phyloP scores from a whole-genome alignment of 2,329 filamentous ascomycete species.

The Phaeosphaeriaceae sp. region DNA sequence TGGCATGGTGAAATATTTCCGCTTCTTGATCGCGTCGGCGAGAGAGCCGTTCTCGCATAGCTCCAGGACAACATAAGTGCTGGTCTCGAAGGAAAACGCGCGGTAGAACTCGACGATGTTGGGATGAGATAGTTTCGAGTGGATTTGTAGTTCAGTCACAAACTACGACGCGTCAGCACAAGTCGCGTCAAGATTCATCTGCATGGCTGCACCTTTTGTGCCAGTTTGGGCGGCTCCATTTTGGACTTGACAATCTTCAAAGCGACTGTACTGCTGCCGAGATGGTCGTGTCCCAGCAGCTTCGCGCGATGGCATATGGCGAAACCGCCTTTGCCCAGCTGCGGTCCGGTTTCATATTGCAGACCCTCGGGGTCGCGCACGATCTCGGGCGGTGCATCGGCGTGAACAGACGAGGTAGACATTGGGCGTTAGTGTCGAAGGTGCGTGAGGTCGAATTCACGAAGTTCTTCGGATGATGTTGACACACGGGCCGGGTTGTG shows the following conservation, averaged over 20 bases:
- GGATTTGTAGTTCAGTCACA: constrained; percentile 88
- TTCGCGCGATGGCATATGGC: constrained; percentile 81
- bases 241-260: constrained; percentile 84
- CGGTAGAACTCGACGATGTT: constrained; percentile 96
- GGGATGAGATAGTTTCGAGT: constrained; percentile 95
- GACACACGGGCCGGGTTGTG: constrained; percentile 11
- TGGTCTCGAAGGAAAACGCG: constrained; percentile 87
- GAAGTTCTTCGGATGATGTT: constrained; percentile 19
- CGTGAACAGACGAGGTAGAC: constrained; percentile 57
- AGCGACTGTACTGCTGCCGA: constrained; percentile 72
- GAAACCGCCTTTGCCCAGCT: constrained; percentile 82
- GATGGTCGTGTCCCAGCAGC: constrained; percentile 60
- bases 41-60: constrained; percentile 94
- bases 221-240: constrained; percentile 80
- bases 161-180: constrained; percentile 58
- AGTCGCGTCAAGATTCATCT: not conserved
- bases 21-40: constrained; percentile 95
- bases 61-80: constrained; percentile 93
- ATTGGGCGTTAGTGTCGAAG: constrained; percentile 38
- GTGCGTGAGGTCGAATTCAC: constrained; percentile 24
- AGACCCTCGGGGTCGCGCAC: constrained; percentile 74
- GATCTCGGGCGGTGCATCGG: constrained; percentile 60
- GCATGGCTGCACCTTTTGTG: constrained; percentile 72
- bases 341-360: constrained; percentile 74
- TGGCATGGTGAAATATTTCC: constrained; percentile 88